Base-by-base conservation (phyloP, 2,329 filamentous ascomycete species). In the Metarhizium brunneum region DNA sequence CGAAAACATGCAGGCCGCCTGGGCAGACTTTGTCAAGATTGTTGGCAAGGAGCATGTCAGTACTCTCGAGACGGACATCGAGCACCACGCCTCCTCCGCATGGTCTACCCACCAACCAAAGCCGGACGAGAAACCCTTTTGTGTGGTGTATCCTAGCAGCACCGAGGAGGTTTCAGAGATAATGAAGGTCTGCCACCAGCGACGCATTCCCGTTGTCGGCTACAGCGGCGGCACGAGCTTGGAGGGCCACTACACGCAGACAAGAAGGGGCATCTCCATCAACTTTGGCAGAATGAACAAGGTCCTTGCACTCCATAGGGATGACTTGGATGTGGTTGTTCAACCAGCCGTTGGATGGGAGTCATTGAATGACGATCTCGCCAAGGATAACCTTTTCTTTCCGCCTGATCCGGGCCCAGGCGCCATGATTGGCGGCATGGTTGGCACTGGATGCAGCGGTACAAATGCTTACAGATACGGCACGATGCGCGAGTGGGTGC, bases 401-500 rank as follows among this genome's bases (percentile, higher is more conserved):
- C 91, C 91, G 25, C 91, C 90, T 0, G 91, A 96, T 69, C 91
- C 91, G 18, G 92, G 91, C 54, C 91, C 92, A 53, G 90, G 91
- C 18, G 91, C 91, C 58, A 90, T 90, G 85, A 96, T 96, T 63
- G 91, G 91, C 56, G 91, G 91, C 55, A 91, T 91, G 87, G 83
- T 91, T 38, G 87, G 86, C 25, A 91, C 87, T 2, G 81, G 81
- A 40, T 83, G 79, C 73, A 82, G 78, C 65, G 91, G 91, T 57
- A 96, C 91, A 14, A 96, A 96, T 68, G 86, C 91, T 16, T 95
- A 95, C 74, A 81, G 91, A 56, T 96, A 95, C 69, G 92, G 91
- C 59, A 96, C 91, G 2, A 96, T 96, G 90, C 85, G 89, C 59
- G 91, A 96, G 68, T 96, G 91, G 91, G 92, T 96, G 13, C 74